phyloP scores from a whole-genome alignment of 2,329 filamentous ascomycete genomes.

The Trichoderma sp. region DNA sequence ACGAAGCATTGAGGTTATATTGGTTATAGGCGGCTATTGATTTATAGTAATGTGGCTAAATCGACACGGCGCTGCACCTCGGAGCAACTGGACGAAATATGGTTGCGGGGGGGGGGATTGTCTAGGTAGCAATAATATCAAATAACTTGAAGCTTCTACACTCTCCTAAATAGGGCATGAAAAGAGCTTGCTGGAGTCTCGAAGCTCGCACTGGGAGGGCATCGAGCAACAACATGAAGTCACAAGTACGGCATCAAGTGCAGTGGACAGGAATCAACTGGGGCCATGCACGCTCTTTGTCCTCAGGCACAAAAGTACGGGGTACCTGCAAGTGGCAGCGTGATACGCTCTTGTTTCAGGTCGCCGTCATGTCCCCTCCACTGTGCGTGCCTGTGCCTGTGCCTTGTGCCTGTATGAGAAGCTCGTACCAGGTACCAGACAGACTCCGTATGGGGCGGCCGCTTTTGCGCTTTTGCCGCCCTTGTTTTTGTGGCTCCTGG shows the following conservation, averaged over 20 bases:
- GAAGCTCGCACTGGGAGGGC: background rate
- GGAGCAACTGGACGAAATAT: background rate
- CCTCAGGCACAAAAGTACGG: background rate
- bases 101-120: background rate
- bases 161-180: no score
- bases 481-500: background rate
- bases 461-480: background rate
- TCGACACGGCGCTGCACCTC: background rate
- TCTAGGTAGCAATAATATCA: no score
- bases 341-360: constrained; percentile 14
- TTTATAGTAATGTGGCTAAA: background rate
- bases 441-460: background rate
- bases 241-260: background rate
- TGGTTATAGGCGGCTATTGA: background rate
- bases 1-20: background rate
- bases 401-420: background rate
- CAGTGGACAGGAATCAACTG: background rate
- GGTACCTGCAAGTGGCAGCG: background rate
- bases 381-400: background rate
- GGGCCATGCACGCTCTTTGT: background rate
- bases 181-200: background rate
- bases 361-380: background rate
- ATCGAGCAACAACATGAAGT: background rate
- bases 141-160: no score
- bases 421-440: background rate